Evolutionary conservation across 352 stramenopile genomes (phyloP).

Genomic region (Phytopythium sindhum): DNA sequence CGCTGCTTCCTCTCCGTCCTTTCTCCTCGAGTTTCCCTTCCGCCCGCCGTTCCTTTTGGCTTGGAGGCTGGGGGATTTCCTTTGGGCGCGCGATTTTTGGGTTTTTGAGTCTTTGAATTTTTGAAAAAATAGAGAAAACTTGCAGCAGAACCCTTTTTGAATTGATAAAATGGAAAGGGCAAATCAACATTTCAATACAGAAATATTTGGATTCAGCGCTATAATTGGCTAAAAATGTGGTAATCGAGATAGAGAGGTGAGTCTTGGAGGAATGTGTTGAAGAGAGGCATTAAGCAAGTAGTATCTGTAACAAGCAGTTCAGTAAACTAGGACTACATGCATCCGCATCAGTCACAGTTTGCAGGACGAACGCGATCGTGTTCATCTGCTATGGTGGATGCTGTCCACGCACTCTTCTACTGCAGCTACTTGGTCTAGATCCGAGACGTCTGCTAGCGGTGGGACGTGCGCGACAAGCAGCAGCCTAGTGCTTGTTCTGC

Average conservation of each 20-base stretch:
- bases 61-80: not conserved
- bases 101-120: not conserved
- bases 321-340: too few species aligned
- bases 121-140: not conserved
- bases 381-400: not conserved
- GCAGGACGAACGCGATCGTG: not conserved
- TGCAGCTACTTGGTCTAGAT: not conserved
- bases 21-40: not conserved
- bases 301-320: too few species aligned
- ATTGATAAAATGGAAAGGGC: too few species aligned
- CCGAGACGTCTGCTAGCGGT: not conserved
- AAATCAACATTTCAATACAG: too few species aligned
- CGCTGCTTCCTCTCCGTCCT: not conserved
- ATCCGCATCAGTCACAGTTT: not conserved
- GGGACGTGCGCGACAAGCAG: not conserved
- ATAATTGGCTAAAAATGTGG: too few species aligned
- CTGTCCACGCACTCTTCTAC: not conserved
- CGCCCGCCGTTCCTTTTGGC: not conserved
- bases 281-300: too few species aligned
- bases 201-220: too few species aligned
- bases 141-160: too few species aligned
- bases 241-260: too few species aligned
- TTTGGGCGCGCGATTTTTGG: not conserved
- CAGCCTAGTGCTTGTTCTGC: constrained; percentile 55
- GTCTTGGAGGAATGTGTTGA: too few species aligned